phyloP scores from a whole-genome alignment of 345 rosid species.

The Melaleuca quinquenervia region DNA sequence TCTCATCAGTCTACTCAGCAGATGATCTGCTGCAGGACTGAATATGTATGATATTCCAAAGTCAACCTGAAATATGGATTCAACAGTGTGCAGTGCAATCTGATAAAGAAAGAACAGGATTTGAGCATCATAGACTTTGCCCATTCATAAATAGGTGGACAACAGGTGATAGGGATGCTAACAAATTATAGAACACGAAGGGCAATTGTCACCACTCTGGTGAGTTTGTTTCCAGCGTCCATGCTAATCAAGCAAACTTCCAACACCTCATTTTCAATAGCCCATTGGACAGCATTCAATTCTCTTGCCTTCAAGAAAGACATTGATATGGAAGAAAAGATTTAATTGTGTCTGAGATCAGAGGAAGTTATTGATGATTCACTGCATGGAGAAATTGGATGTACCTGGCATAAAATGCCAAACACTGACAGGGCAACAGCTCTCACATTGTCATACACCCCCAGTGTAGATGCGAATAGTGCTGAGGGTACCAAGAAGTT shows the following conservation, averaged over 20 bases:
- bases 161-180: background rate
- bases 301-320: conserved; percentile 1
- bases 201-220: background rate
- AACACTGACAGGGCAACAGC: conserved; percentile 2
- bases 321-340: background rate
- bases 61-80: background rate
- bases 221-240: conserved; percentile 5
- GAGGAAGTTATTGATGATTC: background rate
- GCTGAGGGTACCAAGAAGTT: conserved; percentile 2
- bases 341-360: background rate
- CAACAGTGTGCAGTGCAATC: conserved; percentile 3
- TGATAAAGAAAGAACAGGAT: background rate
- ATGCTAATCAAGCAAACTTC: conserved; percentile 1
- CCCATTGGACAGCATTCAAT: conserved; percentile 1
- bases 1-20: background rate
- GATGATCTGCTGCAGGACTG: background rate
- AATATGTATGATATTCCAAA: background rate
- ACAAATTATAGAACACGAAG: background rate
- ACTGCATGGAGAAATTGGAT: background rate
- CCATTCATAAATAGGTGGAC: background rate
- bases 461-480: background rate
- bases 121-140: background rate
- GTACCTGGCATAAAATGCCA: conserved; percentile 5
- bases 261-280: background rate
- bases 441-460: conserved; percentile 2